Conservation (phyloP, 2,329 filamentous ascomycete genomes). For the Clarireedia paspali region DNA sequence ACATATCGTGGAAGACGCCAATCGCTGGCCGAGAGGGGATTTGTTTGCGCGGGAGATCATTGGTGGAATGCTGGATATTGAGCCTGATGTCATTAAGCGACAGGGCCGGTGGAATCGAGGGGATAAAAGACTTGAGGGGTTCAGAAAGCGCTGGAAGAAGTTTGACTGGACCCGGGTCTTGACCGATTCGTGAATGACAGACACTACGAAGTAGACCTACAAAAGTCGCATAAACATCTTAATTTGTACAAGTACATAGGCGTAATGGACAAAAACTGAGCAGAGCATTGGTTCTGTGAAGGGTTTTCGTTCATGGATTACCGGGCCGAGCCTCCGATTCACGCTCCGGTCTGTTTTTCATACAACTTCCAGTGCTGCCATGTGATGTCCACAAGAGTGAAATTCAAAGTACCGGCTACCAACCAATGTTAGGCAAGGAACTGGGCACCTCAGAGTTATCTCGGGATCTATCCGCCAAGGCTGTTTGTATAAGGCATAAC, state of each 20-base stretch:
- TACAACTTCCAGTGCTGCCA: background rate
- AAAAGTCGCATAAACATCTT: background rate
- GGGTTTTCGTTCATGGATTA: background rate
- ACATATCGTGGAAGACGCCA: conserved; percentile 82
- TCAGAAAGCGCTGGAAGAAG: conserved; percentile 68
- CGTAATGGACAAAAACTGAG: background rate
- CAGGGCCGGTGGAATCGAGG: conserved; percentile 74
- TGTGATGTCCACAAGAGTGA: background rate
- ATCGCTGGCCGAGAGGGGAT: conserved; percentile 83
- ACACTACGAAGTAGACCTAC: background rate
- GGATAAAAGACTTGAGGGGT: conserved; percentile 60
- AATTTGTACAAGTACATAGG: background rate
- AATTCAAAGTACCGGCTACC: background rate
- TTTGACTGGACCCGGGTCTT: conserved; percentile 68
- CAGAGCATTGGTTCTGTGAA: background rate
- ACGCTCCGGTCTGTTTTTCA: background rate
- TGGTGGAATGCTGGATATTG: conserved; percentile 83
- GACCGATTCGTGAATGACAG: conserved; percentile 20
- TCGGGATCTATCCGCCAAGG: background rate
- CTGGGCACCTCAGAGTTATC: background rate
- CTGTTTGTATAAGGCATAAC: no score
- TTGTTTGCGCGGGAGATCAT: conserved; percentile 87
- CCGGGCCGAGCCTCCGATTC: background rate
- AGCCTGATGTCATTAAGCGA: conserved; percentile 76
- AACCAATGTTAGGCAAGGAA: background rate